Evolutionary conservation across 2,329 filamentous ascomycete species (phyloP).

Genomic region (Fusarium staphyleae): DNA sequence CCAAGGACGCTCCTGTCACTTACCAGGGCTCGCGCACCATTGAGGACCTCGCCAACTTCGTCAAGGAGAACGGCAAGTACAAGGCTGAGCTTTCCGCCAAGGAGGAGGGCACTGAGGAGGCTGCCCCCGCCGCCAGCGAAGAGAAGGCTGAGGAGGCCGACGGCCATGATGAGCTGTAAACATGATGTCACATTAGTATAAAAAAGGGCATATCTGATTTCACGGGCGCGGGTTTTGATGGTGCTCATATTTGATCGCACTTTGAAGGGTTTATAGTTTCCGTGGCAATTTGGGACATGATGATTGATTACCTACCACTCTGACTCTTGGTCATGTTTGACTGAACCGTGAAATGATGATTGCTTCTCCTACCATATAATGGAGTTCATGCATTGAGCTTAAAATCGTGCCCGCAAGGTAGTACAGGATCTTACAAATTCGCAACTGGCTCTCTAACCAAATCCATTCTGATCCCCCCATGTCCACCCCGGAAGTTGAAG

Average conservation of each 20-base stretch:
- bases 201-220: slow-evolving; percentile 46
- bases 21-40: slow-evolving; percentile 89
- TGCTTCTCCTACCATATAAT: slow-evolving; percentile 1
- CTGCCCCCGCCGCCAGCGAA: slow-evolving; percentile 61
- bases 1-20: slow-evolving; percentile 83
- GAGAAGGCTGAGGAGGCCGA: slow-evolving; percentile 59
- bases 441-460: slow-evolving; percentile 5
- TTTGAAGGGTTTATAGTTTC: slow-evolving; percentile 41
- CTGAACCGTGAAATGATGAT: neutral
- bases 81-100: slow-evolving; percentile 70
- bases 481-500: slow-evolving; percentile 7
- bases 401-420: slow-evolving; percentile 20
- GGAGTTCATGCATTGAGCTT: slow-evolving; percentile 6
- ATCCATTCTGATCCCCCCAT: slow-evolving; percentile 20
- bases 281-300: slow-evolving; percentile 38
- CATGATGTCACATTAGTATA: slow-evolving; percentile 39
- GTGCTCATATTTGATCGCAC: slow-evolving; percentile 37
- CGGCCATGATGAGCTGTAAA: slow-evolving; percentile 80
- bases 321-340: neutral
- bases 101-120: slow-evolving; percentile 63
- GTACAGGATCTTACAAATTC: slow-evolving; percentile 25
- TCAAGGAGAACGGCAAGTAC: slow-evolving; percentile 95
- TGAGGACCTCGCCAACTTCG: slow-evolving; percentile 90
- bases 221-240: slow-evolving; percentile 45
- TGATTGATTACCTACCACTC: slow-evolving; percentile 30